phyloP scores from a whole-genome alignment of 2,329 filamentous ascomycete genomes.

The Thermochaetoides dissita region DNA sequence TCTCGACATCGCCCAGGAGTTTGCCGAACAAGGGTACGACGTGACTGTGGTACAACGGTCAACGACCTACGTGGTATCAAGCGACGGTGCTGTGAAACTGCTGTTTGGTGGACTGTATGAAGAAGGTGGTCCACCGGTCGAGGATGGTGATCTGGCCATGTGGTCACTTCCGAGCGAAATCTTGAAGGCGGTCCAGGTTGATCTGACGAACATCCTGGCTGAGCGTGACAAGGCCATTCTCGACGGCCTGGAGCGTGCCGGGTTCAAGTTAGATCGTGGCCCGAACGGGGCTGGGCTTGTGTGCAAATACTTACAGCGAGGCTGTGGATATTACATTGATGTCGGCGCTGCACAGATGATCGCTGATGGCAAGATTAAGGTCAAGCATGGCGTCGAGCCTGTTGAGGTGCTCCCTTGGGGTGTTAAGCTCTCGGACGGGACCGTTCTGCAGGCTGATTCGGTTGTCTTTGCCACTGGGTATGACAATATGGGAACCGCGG shows the following conservation, averaged over 20 bases:
- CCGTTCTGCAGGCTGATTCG: constrained; percentile 44
- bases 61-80: constrained; percentile 49
- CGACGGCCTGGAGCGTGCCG: constrained; percentile 35
- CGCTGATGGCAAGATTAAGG: constrained; percentile 47
- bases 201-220: constrained; percentile 21
- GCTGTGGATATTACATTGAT: constrained; percentile 59
- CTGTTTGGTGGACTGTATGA: constrained; percentile 36
- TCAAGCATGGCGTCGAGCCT: constrained; percentile 46
- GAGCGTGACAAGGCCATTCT: constrained; percentile 26
- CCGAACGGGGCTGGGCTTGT: constrained; percentile 43
- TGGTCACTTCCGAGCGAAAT: constrained; percentile 45
- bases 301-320: constrained; percentile 49
- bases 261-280: constrained; percentile 47
- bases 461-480: constrained; percentile 52
- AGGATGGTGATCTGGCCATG: constrained; percentile 50
- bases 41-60: constrained; percentile 59
- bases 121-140: constrained; percentile 41
- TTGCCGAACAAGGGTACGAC: constrained; percentile 49
- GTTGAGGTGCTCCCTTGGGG: constrained; percentile 31
- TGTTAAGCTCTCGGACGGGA: constrained; percentile 38
- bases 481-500: constrained; percentile 52
- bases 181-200: constrained; percentile 43
- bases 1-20: constrained; percentile 57
- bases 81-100: constrained; percentile 36
- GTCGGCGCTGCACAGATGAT: constrained; percentile 51